A percentile compares a stretch with the other conserved stretches of the same genome.
Conservation (phyloP, 108 stramenopile genomes). For the Schizochytrium sp. region DNA sequence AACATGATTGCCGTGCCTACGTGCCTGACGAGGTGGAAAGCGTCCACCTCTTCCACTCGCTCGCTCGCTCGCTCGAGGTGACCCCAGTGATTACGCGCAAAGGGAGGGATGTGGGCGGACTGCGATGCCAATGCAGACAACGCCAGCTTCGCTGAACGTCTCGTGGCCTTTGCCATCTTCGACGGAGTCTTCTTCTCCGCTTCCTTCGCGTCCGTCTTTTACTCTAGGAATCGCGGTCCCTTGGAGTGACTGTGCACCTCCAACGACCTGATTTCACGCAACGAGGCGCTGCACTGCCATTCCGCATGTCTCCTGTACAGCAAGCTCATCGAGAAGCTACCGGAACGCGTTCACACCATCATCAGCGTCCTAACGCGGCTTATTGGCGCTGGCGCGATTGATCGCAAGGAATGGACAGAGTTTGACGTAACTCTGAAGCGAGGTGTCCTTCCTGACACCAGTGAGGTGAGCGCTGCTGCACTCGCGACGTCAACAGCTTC, state of each 20-base stretch:
- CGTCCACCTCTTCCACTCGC: constrained; percentile 58
- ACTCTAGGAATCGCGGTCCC: constrained; percentile 79
- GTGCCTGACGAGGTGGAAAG: constrained; percentile 64
- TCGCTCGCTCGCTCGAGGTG: constrained; percentile 58
- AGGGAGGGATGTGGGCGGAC: constrained; percentile 73
- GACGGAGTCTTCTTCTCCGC: constrained; percentile 87
- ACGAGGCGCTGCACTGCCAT: constrained; percentile 81
- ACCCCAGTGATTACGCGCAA: constrained; percentile 71
- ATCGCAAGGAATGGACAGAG: too few relatives aligned
- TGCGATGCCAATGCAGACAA: constrained; percentile 55
- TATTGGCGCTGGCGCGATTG: too few relatives aligned
- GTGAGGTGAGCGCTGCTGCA: too few relatives aligned
- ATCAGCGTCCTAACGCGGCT: too few relatives aligned
- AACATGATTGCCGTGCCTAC: constrained; percentile 70
- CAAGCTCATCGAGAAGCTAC: not conserved
- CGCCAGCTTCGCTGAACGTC: constrained; percentile 67
- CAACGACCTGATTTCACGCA: constrained; percentile 80
- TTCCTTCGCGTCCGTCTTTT: constrained; percentile 78
- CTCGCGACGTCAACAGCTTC: too few relatives aligned
- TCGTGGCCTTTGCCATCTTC: constrained; percentile 81
- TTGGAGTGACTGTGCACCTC: constrained; percentile 81
- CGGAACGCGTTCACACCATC: too few relatives aligned
- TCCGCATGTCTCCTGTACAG: not conserved
- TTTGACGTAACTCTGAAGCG: too few relatives aligned
- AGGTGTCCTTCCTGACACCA: too few relatives aligned